Percentiles rank a stretch among this genome's conserved stretches.
These are phyloP conservation scores for Neurospora tetrasperma DNA, from an alignment of 495 filamentous ascomycete species.

Conservation along the genomic window DNA sequence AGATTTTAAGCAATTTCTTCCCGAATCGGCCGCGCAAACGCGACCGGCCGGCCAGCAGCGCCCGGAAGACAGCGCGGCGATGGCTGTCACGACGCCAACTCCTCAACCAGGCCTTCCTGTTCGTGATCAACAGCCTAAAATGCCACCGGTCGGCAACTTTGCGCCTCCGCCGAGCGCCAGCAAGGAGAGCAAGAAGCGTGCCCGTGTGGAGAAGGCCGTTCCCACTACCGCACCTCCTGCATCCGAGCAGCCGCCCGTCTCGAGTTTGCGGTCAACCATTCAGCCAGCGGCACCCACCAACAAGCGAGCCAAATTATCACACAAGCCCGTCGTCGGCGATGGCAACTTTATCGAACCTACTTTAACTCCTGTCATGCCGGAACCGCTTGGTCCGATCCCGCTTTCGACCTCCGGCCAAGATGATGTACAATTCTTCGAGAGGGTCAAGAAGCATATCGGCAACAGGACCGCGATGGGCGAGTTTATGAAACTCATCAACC, in stretches of 20 bases:
- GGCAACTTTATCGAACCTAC: constrained; percentile 71
- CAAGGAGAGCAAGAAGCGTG: constrained; percentile 68
- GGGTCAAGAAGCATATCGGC: constrained; percentile 88
- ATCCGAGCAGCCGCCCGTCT: constrained; percentile 25
- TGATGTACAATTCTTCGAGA: constrained; percentile 87
- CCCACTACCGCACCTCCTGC: constrained; percentile 15
- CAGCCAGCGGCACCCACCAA: constrained; percentile 21
- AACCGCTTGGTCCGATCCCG: constrained; percentile 67
- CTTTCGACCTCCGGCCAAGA: constrained; percentile 54
- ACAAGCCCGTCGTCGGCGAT: constrained; percentile 51
- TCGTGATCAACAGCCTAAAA: constrained; percentile 47
- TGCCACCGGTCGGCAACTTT: constrained; percentile 94
- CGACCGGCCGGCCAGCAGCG: constrained; percentile 48
- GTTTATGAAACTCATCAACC: constrained; percentile 89
- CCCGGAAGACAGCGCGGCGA: constrained; percentile 50
- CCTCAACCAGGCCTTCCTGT: constrained; percentile 34
- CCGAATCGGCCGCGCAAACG: constrained; percentile 87
- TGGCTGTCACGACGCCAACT: constrained; percentile 41
- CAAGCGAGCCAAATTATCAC: constrained; percentile 52
- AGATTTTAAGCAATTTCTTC: constrained; percentile 98
- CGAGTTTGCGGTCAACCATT: constrained; percentile 24
- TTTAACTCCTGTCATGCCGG: constrained; percentile 74
- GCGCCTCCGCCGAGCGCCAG: constrained; percentile 68
- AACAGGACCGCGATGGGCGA: constrained; percentile 89
- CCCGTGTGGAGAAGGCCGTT: constrained; percentile 33